Evolutionary conservation across 2,329 filamentous ascomycete species (phyloP), one percentile per base, ranked within the genome.

Genomic region (Fonsecaea multimorphosa): DNA sequence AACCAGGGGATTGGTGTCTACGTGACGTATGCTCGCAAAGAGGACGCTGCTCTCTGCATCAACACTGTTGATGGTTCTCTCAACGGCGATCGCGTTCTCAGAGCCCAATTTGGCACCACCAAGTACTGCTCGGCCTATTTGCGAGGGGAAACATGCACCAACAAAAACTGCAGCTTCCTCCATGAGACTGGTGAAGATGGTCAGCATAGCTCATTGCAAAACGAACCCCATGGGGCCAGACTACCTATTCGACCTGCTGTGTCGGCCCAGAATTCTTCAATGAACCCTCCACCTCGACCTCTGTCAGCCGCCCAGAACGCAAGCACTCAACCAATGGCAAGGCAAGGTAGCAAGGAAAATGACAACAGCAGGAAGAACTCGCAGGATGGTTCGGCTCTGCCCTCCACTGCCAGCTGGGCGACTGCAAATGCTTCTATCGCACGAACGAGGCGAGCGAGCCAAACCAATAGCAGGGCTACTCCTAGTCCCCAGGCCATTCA

Each of bases 121-220:
- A 99, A 99, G 77, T 99, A 99, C 78, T 99, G 95, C 78, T 99
- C 95, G 0, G 94, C 95, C 3, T 99, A 96, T 83, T 84, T 99
- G 19, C 91, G 96, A 64, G 93, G 96, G 71, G 95, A 99, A 78
- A 90, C 89, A 71, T 99, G 95, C 79, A 93, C 91, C 63, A 99
- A 99, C 74, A 89, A 93, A 58, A 94, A 95, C 69, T 99, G 95
- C 82, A 99, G 97, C 87, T 99, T 99, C 78, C 80, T 99, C 58
- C 95, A 99, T 75, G 96, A 99, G 78, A 91, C 95, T 44, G 96
- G 95, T n/a, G 95, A 99, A 75, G 95, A 97, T 73, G 94, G 72
- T 0, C 72, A 72, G 27, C 58, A 67, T 57, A 72, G 55, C 44
- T 69, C 69, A 8, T 57, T 72, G n/a, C 71, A 72, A 40, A 72